Conservation (phyloP, 2,329 filamentous ascomycete species). For the Fusarium sp. region DNA sequence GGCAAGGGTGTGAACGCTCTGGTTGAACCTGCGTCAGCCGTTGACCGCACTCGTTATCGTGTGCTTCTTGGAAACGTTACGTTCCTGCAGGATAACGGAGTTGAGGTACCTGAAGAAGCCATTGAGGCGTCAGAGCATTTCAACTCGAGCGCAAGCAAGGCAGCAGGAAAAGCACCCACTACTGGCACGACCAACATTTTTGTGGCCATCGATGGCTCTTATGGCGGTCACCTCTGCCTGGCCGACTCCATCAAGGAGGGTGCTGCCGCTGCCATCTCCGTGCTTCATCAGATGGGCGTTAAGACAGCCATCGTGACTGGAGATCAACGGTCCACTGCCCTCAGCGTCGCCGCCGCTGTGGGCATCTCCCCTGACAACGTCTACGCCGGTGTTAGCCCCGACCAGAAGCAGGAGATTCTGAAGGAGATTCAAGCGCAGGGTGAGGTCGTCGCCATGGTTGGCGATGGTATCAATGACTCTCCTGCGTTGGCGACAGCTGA, state of each 20-base stretch:
- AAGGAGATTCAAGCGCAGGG: slow-evolving; percentile 79
- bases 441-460: slow-evolving; percentile 92
- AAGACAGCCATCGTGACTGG: slow-evolving; percentile 93
- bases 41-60: slow-evolving; percentile 77
- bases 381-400: slow-evolving; percentile 87
- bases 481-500: slow-evolving; percentile 93
- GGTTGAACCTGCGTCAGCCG: slow-evolving; percentile 79
- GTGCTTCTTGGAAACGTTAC: slow-evolving; percentile 86
- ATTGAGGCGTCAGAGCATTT: slow-evolving; percentile 72
- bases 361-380: slow-evolving; percentile 83
- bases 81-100: slow-evolving; percentile 78
- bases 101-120: slow-evolving; percentile 73
- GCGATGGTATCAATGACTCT: slow-evolving; percentile 98
- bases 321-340: slow-evolving; percentile 85
- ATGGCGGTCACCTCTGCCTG: slow-evolving; percentile 85
- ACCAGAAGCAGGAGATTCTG: slow-evolving; percentile 91
- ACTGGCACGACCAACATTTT: slow-evolving; percentile 92
- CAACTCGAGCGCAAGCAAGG: slow-evolving; percentile 58
- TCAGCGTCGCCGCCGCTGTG: slow-evolving; percentile 84
- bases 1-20: slow-evolving; percentile 86
- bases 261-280: slow-evolving; percentile 82
- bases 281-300: slow-evolving; percentile 86
- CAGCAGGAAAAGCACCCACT: slow-evolving; percentile 49
- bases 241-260: slow-evolving; percentile 93
- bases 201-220: slow-evolving; percentile 84